Evolutionary conservation across 805 yeast species (phyloP), one percentile per base, ranked within the genome.

Genomic region (Starmerella ratchasimensis): DNA sequence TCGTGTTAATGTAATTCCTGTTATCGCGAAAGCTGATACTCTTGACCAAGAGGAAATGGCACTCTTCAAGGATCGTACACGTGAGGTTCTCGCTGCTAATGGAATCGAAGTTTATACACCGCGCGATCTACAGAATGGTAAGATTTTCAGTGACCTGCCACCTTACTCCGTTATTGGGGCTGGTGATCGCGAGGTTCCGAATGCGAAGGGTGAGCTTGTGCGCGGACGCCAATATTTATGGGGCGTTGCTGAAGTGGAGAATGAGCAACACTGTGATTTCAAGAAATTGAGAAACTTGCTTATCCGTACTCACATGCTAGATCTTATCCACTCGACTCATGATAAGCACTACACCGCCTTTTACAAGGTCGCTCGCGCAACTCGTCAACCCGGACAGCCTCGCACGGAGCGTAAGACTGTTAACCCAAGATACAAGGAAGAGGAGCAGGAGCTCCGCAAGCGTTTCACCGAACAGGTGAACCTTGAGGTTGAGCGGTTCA

Each of bases 391-490:
- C 28, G 66, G 66, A 34, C 63, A 59, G 52, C 47, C 55, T 27
- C 51, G 62, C 23, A 25, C 32, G 16, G 56, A 49, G 50, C 53
- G 49, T 43, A 53, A 53, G 33, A 48, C 53, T 27, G 83, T 70
- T 53, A 86, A 90, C 60, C 97, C 97, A 34, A 80, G 82, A 62
- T 90, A 80, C 66, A 79, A 84, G 60, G 96, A 90, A 61, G 97
- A 88, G 60, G 98, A 90, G 62, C 90, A 82, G 58, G 79, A 86
- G 24, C 69, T 90, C 56, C 83, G 90, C 71, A 79, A 80, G 63
- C 80, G 80, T 60, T 90, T 90, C 63, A 88, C 97, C 8, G 96
- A 86, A 60, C 96, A 90, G 65, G 82, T 90, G 43, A 86, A 88
- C 64, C 80, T 80, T 33, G 98, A 90, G 64, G 98, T 90, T 56